Conservation (phyloP, 2,329 filamentous ascomycete genomes). For the Botryosphaeria agaves region DNA sequence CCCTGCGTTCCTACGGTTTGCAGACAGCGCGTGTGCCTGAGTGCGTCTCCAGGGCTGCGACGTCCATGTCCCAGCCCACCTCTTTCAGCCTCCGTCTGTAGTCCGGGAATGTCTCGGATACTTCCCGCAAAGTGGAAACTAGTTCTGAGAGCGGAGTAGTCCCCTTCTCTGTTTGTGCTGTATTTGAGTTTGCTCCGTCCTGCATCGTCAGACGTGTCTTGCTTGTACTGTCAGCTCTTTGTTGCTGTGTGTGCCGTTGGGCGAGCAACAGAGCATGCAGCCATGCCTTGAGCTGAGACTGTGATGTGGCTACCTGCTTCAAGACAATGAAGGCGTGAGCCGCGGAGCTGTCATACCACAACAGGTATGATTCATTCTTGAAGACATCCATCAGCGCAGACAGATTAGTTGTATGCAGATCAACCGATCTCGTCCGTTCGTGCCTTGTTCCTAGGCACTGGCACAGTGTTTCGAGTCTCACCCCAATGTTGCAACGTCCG, state of each 20-base stretch:
- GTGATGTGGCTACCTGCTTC: constrained; percentile 36
- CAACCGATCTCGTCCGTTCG: constrained; percentile 11
- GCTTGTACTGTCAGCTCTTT: constrained; percentile 7
- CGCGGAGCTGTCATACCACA: constrained; percentile 31
- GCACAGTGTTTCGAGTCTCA: constrained; percentile 12
- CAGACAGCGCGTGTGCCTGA: constrained; percentile 24
- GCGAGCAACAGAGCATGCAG: constrained; percentile 38
- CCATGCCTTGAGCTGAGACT: constrained; percentile 42
- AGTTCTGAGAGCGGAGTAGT: constrained; percentile 28
- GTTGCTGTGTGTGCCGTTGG: constrained; percentile 1
- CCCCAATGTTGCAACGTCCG: constrained; percentile 38
- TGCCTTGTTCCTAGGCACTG: constrained; percentile 10
- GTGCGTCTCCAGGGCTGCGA: constrained; percentile 48
- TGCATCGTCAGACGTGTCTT: too few relatives aligned
- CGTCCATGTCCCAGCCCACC: constrained; percentile 49
- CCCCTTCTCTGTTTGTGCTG: too few relatives aligned
- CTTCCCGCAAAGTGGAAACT: constrained; percentile 19
- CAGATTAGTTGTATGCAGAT: constrained; percentile 20
- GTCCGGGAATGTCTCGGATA: constrained; percentile 25
- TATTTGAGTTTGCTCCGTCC: constrained; percentile 12
- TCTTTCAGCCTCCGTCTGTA: constrained; percentile 23
- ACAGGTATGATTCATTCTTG: constrained; percentile 37
- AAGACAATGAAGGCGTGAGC: constrained; percentile 39
- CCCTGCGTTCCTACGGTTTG: too few relatives aligned
- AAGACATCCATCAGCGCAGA: constrained; percentile 34